phyloP scores from a whole-genome alignment of 352 stramenopile species.

The Pythium rhizo-oryzae region DNA sequence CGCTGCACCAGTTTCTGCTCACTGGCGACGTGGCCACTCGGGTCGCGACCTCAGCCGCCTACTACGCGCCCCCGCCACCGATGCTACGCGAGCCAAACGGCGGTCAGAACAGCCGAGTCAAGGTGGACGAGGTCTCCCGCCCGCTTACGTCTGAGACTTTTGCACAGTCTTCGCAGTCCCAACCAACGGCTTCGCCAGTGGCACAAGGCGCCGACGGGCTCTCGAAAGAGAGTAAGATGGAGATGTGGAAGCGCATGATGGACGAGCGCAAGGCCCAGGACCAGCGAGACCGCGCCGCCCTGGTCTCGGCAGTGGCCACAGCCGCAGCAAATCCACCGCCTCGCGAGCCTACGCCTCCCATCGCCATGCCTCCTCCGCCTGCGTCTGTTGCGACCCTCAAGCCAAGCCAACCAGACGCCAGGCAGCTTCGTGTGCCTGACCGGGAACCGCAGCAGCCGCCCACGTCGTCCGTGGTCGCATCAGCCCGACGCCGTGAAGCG shows the following conservation, averaged over 20 bases:
- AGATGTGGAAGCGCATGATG: constrained; percentile 69
- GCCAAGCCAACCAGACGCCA: no score
- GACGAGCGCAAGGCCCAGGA: constrained; percentile 47
- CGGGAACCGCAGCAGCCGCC: neutral
- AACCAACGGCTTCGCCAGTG: neutral
- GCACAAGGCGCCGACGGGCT: constrained; percentile 12
- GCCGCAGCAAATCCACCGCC: neutral
- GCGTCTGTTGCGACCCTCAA: no score
- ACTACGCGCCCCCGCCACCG: neutral
- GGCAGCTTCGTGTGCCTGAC: no score
- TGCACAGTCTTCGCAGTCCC: no score
- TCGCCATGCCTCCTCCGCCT: no score
- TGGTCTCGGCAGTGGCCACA: no score
- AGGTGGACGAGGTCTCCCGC: neutral
- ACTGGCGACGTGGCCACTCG: constrained; percentile 15
- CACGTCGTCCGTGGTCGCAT: neutral
- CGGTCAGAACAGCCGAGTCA: neutral
- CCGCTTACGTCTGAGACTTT: neutral
- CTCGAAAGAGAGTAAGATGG: constrained; percentile 57
- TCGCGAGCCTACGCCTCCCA: no score
- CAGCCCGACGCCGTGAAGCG: neutral
- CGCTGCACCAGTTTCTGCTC: constrained; percentile 28
- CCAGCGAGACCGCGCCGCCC: constrained; percentile 21
- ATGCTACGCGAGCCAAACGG: neutral
- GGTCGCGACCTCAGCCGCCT: neutral